phyloP scores from a whole-genome alignment of 2,329 filamentous ascomycete genomes.

The Parafenestella ontariensis region DNA sequence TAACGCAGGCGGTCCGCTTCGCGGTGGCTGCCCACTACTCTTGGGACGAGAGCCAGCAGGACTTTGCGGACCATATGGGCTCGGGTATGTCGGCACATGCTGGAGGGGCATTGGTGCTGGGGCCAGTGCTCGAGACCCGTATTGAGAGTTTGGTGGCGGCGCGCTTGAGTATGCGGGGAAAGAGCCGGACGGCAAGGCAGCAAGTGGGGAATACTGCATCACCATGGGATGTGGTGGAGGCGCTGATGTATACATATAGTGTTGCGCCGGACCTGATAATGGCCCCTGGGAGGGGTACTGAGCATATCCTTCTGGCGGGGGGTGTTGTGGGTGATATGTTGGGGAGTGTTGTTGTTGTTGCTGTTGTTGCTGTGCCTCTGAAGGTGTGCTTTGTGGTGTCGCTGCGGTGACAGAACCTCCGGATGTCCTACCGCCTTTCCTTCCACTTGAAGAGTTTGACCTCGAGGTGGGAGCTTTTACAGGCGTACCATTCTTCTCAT shows the following conservation, averaged over 20 bases:
- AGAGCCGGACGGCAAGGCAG: constrained; percentile 31
- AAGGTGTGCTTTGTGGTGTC: constrained; percentile 24
- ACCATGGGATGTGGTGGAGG: constrained; percentile 32
- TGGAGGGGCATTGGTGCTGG: constrained; percentile 31
- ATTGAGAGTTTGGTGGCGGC: constrained; percentile 20
- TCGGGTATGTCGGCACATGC: constrained; percentile 32
- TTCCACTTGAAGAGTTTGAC: constrained; percentile 32
- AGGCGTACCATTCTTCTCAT: constrained; percentile 36
- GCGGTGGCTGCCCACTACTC: constrained; percentile 29
- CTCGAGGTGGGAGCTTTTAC: constrained; percentile 28
- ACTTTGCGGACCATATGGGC: constrained; percentile 39
- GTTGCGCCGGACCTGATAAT: constrained; percentile 27
- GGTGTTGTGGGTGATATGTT: constrained; percentile 22
- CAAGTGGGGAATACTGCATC: constrained; percentile 36
- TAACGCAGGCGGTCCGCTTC: constrained; percentile 33
- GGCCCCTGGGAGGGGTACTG: constrained; percentile 23
- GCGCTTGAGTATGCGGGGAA: constrained; percentile 23
- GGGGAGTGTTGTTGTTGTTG: constrained; percentile 23
- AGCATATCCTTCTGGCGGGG: constrained; percentile 28
- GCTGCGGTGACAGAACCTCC: constrained; percentile 23
- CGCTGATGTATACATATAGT: constrained; percentile 26
- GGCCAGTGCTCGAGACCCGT: constrained; percentile 29
- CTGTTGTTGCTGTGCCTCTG: constrained; percentile 17
- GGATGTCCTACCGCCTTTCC: constrained; percentile 29
- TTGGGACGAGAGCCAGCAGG: constrained; percentile 29